These are phyloP conservation scores for Chrysoporthe austroafricana DNA, from an alignment of 2,329 filamentous ascomycete species.

Conservation along the genomic window DNA sequence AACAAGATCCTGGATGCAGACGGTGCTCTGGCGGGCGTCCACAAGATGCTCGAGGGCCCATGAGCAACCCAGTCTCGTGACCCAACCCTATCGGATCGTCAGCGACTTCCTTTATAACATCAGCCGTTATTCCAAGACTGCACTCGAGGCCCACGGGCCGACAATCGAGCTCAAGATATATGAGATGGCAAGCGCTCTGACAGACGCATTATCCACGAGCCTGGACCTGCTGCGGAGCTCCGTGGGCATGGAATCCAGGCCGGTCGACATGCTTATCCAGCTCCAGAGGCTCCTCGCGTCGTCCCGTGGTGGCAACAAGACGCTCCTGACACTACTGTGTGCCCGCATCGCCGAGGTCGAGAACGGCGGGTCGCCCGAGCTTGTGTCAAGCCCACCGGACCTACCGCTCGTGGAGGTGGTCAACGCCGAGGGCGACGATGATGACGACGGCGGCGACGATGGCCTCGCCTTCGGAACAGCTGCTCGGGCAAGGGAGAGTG, in stretches of 20 bases:
- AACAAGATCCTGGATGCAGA: slow-evolving; percentile 55
- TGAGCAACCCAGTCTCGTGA: slow-evolving; percentile 33
- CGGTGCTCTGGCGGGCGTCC: slow-evolving; percentile 50
- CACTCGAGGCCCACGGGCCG: slow-evolving; percentile 53
- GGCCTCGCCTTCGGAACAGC: background rate
- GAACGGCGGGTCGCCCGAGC: slow-evolving; percentile 15
- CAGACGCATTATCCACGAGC: slow-evolving; percentile 42
- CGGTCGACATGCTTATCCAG: slow-evolving; percentile 42
- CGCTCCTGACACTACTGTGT: slow-evolving; percentile 41
- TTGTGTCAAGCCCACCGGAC: slow-evolving; percentile 7
- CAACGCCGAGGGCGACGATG: slow-evolving; percentile 11
- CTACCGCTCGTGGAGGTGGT: slow-evolving; percentile 14
- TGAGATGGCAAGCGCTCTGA: slow-evolving; percentile 50
- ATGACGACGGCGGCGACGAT: slow-evolving; percentile 18
- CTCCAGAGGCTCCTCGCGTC: slow-evolving; percentile 46
- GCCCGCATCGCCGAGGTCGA: slow-evolving; percentile 33
- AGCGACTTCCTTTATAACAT: slow-evolving; percentile 50
- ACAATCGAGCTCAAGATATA: slow-evolving; percentile 53
- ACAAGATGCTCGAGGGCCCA: slow-evolving; percentile 34
- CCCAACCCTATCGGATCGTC: slow-evolving; percentile 49
- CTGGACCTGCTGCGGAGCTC: slow-evolving; percentile 28
- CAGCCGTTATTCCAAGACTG: slow-evolving; percentile 47
- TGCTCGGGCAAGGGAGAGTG: background rate
- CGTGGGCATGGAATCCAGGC: slow-evolving; percentile 31
- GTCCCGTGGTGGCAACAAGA: slow-evolving; percentile 48